Base-by-base conservation (phyloP, 495 filamentous ascomycete species). In the Hyaloscypha bicolor region DNA sequence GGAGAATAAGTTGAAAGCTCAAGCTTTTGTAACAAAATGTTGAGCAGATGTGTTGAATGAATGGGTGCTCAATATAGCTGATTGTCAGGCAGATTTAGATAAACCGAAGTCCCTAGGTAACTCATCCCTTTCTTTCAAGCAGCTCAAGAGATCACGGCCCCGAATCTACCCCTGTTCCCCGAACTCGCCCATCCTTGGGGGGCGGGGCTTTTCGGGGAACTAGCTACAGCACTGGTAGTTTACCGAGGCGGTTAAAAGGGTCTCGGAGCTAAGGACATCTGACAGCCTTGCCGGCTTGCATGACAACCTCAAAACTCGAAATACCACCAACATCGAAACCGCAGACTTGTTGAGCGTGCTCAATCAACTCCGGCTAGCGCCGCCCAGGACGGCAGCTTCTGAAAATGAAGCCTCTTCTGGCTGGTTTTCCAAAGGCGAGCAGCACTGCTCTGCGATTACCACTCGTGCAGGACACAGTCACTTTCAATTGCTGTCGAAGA, bases 241-340 rank as follows among this genome's bases (percentile, higher is more conserved):
- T 25, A 25, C 63, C 35, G 22, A 33, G 53, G 63, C 53, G 63
- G 63, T 30, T 65, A 58, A 55, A 65, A 58, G 63, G 48, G 31
- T 30, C 22, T 6, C 25, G 25, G 30, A 65, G 55, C 35, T 48
- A 30, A 42, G 55, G n/a, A 35, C 22, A 30, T 55, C n/a, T 19
- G 19, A 33, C 64, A 66, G 64, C 64, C 64, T 66, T 31, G 64
- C 39, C 25, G 22, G 31, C n/a, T 39, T 32, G 8, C 22, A 22
- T n/a, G 16, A 29, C 51, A 29, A 37, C 37, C 21, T 62, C 11
- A 31, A 6, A 19, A 19, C 4, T 48, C 9, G 16, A 48, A 19
- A 48, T 48, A 30, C 45, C n/a, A 32, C 32, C 19, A 32, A 48
- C 60, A 63, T 42, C 60, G 19, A 48, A 48, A 14, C 16, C 42